phyloP scores from a whole-genome alignment of 2,329 filamentous ascomycete genomes.

The Pseudopithomyces chartarum region DNA sequence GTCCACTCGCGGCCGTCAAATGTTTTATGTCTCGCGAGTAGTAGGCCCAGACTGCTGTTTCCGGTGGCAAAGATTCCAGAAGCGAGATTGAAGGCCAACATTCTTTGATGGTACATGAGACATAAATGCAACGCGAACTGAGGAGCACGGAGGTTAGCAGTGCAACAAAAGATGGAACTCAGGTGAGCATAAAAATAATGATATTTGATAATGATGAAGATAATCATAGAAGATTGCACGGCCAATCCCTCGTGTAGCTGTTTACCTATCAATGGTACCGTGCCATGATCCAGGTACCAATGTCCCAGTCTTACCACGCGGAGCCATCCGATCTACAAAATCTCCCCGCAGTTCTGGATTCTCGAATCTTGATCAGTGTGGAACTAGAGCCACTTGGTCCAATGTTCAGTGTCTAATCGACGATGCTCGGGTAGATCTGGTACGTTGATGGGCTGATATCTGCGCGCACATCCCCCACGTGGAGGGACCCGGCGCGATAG shows the following conservation, averaged over 20 bases:
- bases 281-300: not conserved
- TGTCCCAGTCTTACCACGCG: not conserved
- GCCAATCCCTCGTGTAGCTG: not conserved
- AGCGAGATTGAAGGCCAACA: not conserved
- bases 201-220: not conserved
- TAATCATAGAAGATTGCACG: not conserved
- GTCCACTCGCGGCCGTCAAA: not conserved
- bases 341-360: not conserved
- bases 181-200: not conserved
- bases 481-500: too few species aligned
- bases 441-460: not conserved
- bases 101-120: slow-evolving; percentile 2
- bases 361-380: too few species aligned
- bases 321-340: not conserved
- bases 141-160: not conserved
- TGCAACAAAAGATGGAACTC: not conserved
- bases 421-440: not conserved
- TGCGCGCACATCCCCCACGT: too few species aligned
- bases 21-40: not conserved
- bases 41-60: slow-evolving; percentile 1
- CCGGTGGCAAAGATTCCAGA: slow-evolving; percentile 5
- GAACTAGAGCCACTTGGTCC: too few species aligned
- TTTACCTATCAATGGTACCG: not conserved
- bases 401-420: too few species aligned
- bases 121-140: not conserved